Evolutionary conservation across 1,284 basidiomycete genomes (phyloP).

Genomic region (Rhizoctonia solani): DNA sequence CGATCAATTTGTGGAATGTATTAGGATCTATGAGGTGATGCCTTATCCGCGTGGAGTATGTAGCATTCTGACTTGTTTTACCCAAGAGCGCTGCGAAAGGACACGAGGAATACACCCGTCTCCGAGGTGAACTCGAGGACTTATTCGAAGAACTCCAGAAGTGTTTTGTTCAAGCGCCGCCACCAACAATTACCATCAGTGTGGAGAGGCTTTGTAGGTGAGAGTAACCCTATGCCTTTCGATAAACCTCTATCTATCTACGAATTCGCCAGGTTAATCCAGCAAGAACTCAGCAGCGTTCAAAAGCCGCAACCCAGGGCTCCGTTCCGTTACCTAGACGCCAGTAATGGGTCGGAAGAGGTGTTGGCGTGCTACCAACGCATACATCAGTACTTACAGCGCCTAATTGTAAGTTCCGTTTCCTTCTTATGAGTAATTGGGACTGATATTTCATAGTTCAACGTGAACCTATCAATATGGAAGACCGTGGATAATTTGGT

Average conservation of each 20-base stretch:
- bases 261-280: background rate
- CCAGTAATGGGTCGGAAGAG: background rate
- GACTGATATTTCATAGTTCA: background rate
- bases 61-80: background rate
- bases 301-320: background rate
- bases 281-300: background rate
- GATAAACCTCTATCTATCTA: background rate
- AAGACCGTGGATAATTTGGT: background rate
- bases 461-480: constrained; percentile 2
- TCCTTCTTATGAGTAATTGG: no score
- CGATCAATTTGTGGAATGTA: background rate
- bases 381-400: background rate
- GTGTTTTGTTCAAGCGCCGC: background rate
- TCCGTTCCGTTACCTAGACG: background rate
- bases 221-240: background rate
- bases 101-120: background rate
- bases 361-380: background rate
- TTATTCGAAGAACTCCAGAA: background rate
- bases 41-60: background rate
- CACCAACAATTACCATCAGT: background rate
- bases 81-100: background rate
- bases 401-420: background rate
- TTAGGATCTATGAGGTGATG: background rate
- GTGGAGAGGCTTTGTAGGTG: background rate
- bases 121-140: background rate